Percentiles rank a stretch among this genome's conserved stretches.
Conservation (phyloP, 192 early-diverging fungal genomes). For the Entomortierella lignicola region DNA sequence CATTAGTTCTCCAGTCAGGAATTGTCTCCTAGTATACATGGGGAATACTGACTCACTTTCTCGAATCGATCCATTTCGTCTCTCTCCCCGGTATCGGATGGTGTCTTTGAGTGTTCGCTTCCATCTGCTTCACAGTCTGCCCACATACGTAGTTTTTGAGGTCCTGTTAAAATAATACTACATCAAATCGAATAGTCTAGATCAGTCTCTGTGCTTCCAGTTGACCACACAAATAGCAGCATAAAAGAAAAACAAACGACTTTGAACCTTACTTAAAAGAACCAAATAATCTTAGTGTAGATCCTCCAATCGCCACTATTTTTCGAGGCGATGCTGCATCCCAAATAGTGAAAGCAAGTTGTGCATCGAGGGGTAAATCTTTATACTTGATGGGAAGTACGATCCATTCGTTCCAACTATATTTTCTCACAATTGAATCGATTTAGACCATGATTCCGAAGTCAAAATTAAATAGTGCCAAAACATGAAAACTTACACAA, state of each 20-base stretch:
- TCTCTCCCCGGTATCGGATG: conserved; percentile 61
- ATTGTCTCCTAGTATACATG: no score
- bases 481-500: conserved; percentile 57
- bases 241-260: background rate
- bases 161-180: conserved; percentile 90
- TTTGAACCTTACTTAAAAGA: conserved; percentile 68
- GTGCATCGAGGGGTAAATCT: conserved; percentile 81
- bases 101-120: conserved; percentile 61
- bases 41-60: conserved; percentile 63
- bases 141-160: conserved; percentile 82
- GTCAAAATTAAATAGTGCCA: background rate
- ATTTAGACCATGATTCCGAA: background rate
- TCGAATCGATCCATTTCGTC: conserved; percentile 89
- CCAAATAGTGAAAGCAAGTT: conserved; percentile 84
- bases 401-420: conserved; percentile 95
- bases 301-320: conserved; percentile 78
- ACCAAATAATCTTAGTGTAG: conserved; percentile 85
- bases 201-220: no score
- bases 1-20: no score
- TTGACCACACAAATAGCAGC: no score
- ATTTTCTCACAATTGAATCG: conserved; percentile 6
- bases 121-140: conserved; percentile 75
- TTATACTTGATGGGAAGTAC: conserved; percentile 87
- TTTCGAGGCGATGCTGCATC: conserved; percentile 81
- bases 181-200: no score